Evolutionary conservation across 768 basidiomycete species (phyloP), one percentile per base, ranked within the genome.

Genomic region (Solioccasus polychromus): DNA sequence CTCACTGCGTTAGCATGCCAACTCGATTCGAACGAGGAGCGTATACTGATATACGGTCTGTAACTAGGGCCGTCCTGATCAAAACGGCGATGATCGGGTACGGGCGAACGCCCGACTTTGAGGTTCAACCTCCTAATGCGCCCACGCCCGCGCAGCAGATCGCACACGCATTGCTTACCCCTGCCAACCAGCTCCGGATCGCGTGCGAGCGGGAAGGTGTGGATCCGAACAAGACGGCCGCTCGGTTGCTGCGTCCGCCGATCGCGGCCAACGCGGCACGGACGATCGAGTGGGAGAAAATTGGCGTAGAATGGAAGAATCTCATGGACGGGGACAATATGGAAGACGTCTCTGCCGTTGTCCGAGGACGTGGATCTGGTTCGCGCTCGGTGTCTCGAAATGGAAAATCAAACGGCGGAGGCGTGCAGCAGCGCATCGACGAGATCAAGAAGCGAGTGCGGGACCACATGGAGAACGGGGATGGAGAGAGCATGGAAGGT

Each of bases 1-100:
- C 67, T 95, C 8, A 95, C 92, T 23, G 82, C 91, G 90, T 93
- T 61, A 51, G 86, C 41, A 28, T 20, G 14, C n/a, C 28, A 35
- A 3, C 15, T 15, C 12, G 28, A 28, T 26, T 11, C 26, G 4
- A 18, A 25, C 17, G 7, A n/a, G 24, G 4, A 19, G 8, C 5
- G 1, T 14, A 14, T 19, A 23, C 6, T 25, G 38, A 36, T 15
- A 42, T 29, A 36, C 12, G 12, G 15, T 18, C 25, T 34, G 22
- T 34, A 8, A n/a, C 10, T 50, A 81, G 79, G 9, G 66, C 73
- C 1, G 79, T 83, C 39, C 65, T 82, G 18, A 75, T 83, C 41
- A 66, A 65, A 20, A 69, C 69, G 5, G 80, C 82, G 1, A 58
- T 57, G 10, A 61, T 76, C 15, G 82, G 79, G 4, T 82, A 79